Percentiles rank a stretch among this genome's conserved stretches.
These are phyloP conservation scores for Eucalyptus curtisii DNA, from an alignment of 345 rosid species.

Conservation along the genomic window DNA sequence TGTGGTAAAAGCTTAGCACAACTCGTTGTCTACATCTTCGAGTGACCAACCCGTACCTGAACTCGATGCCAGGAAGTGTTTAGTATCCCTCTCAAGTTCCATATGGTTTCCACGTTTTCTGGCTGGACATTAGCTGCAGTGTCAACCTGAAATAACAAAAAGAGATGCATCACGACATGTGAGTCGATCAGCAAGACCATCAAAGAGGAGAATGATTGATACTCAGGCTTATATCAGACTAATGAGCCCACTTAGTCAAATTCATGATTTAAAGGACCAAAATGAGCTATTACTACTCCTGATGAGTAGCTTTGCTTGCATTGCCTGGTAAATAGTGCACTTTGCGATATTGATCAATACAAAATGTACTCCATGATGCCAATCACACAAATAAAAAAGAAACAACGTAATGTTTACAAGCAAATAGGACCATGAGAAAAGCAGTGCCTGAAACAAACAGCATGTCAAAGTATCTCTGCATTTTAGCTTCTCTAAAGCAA, in stretches of 20 bases:
- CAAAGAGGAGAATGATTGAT: background rate
- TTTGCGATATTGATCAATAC: background rate
- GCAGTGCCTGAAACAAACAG: background rate
- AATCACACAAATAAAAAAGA: background rate
- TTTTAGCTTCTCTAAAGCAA: background rate
- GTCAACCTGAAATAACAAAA: constrained; percentile 47
- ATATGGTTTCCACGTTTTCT: constrained; percentile 61
- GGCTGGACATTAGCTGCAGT: constrained; percentile 93
- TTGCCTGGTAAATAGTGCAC: background rate
- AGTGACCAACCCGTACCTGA: constrained; percentile 64
- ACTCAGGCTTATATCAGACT: background rate
- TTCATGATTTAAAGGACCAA: background rate
- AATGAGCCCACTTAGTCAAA: background rate
- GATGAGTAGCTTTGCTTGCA: background rate
- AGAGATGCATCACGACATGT: background rate
- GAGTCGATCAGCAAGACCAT: background rate
- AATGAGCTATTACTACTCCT: background rate
- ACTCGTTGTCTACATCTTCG: constrained; percentile 25
- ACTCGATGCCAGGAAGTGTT: constrained; percentile 95
- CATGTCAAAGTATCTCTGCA: background rate
- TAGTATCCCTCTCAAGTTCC: constrained; percentile 91
- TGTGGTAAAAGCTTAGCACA: background rate
- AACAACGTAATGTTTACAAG: background rate
- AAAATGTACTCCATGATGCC: background rate
- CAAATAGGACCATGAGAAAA: background rate